Evolutionary conservation across 495 filamentous ascomycete genomes (phyloP), one percentile per base, ranked within the genome.

Genomic region (Clavariopsis aquatica): DNA sequence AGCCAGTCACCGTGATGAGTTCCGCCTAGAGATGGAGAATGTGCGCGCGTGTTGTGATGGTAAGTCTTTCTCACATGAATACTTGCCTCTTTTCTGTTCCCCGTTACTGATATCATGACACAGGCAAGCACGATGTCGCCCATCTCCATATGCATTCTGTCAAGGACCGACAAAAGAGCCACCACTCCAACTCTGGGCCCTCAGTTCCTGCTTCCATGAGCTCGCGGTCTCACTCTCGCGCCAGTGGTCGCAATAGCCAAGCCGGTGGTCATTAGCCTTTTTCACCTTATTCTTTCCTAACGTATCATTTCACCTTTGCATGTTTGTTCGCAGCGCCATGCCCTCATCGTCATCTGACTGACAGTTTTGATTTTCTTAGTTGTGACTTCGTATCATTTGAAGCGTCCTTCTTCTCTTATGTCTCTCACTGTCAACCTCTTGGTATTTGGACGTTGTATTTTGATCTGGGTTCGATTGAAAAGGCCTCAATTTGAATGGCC

Each of bases 31-130:
- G 34, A 80, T 98, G 67, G 95, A 96, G 78, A 96, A 98, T 72
- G 94, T 98, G 52, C 82, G 94, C 73, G 93, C 92, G 56, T 98
- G 94, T 78, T 98, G 94, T 76, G 94, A 97, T 84, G 94, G 92
- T 93, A 79, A 81, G 87, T 79, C 67, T 60, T 34, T 27, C 26
- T 46, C 38, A 45, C 9, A 55, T 28, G 2, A 43, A 43, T 6
- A 36, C 31, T 36, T 61, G 56, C 27, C 51, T 29, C 22, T 52
- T 31, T 22, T 51, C 24, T 64, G 5, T 27, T 38, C 10, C 26
- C 24, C 4, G 43, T 38, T 12, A 34, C 57, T 66, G 58, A 60
- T 57, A n/a, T n/a, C 34, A 28, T 4, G 24, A 6, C 17, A 36
- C 53, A 93, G 89, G 91, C 66, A 93, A 90, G 79, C 87, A 90